Conservation (phyloP, 2,329 filamentous ascomycete species). For the Neonectria faginata region DNA sequence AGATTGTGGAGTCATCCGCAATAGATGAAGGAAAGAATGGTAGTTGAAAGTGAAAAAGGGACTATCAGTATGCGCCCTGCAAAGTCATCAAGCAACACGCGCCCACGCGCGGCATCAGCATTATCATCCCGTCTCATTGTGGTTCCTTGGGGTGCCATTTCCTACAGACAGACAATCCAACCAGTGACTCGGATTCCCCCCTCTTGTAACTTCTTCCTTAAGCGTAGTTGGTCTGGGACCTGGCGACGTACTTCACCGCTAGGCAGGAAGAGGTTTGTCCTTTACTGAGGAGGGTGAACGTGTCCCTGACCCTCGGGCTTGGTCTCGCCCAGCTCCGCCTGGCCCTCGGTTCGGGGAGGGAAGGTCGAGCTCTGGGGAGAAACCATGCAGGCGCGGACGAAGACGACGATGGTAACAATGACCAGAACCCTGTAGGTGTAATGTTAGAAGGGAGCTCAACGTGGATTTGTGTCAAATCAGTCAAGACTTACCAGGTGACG, state of each 20-base stretch:
- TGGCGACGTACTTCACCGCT: neutral
- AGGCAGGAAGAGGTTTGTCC: neutral
- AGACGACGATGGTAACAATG: slow-evolving; percentile 54
- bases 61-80: slow-evolving; percentile 3
- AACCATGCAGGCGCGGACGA: slow-evolving; percentile 50
- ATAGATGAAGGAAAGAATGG: slow-evolving; percentile 6
- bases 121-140: neutral
- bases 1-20: neutral
- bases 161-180: neutral
- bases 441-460: neutral
- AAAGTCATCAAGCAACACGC: slow-evolving; percentile 4
- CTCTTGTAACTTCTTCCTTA: neutral
- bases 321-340: slow-evolving; percentile 32
- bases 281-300: slow-evolving; percentile 6
- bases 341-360: slow-evolving; percentile 12
- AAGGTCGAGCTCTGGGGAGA: slow-evolving; percentile 33
- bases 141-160: neutral
- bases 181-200: neutral
- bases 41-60: slow-evolving; percentile 18
- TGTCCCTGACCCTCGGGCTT: slow-evolving; percentile 25
- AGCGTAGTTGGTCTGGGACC: too few species aligned
- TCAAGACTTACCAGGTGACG: slow-evolving; percentile 51
- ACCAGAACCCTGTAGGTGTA: slow-evolving; percentile 51
- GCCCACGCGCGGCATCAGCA: neutral
- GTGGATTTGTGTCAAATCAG: neutral